These are phyloP conservation scores for Eimeria sp. DNA, from an alignment of 169 alveolate genomes.

Conservation along the genomic window DNA sequence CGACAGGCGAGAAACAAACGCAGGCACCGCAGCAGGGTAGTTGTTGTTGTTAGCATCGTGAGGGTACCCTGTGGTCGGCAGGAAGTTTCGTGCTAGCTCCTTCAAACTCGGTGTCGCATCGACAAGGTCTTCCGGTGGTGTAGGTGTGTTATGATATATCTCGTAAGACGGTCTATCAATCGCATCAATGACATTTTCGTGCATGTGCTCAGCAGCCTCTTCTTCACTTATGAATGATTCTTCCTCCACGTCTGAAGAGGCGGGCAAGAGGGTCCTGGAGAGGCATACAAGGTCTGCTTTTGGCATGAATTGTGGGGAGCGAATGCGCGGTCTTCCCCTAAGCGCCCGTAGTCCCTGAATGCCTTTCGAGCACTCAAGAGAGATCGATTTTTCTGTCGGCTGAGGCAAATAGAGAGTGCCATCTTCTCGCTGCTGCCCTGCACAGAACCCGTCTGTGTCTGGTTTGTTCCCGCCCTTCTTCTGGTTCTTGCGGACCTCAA, in stretches of 20 bases:
- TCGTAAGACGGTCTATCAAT: slow-evolving; percentile 46
- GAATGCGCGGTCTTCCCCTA: slow-evolving; percentile 9
- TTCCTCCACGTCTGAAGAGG: background rate
- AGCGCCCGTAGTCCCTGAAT: slow-evolving; percentile 32
- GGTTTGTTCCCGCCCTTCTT: background rate
- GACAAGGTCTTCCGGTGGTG: slow-evolving; percentile 62
- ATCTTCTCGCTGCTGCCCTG: slow-evolving; percentile 1
- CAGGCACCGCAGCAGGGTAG: slow-evolving; percentile 58
- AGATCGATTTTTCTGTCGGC: slow-evolving; percentile 25
- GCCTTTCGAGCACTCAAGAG: slow-evolving; percentile 14
- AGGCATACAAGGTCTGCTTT: slow-evolving; percentile 46
- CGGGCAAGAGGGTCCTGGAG: slow-evolving; percentile 17
- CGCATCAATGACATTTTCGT: background rate
- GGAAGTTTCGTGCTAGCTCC: slow-evolving; percentile 26
- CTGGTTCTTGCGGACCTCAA: slow-evolving; percentile 16
- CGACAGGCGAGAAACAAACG: slow-evolving; percentile 36
- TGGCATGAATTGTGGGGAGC: slow-evolving; percentile 45
- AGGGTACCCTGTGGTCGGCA: slow-evolving; percentile 54
- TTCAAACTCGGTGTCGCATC: slow-evolving; percentile 58
- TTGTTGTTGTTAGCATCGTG: slow-evolving; percentile 32
- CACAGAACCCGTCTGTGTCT: background rate
- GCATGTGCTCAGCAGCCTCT: slow-evolving; percentile 28
- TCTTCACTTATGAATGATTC: slow-evolving; percentile 22
- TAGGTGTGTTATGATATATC: slow-evolving; percentile 31
- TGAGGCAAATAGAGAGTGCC: slow-evolving; percentile 39